Evolutionary conservation across 192 early-diverging fungal genomes (phyloP).

Genomic region (Linnemannia elongata): DNA sequence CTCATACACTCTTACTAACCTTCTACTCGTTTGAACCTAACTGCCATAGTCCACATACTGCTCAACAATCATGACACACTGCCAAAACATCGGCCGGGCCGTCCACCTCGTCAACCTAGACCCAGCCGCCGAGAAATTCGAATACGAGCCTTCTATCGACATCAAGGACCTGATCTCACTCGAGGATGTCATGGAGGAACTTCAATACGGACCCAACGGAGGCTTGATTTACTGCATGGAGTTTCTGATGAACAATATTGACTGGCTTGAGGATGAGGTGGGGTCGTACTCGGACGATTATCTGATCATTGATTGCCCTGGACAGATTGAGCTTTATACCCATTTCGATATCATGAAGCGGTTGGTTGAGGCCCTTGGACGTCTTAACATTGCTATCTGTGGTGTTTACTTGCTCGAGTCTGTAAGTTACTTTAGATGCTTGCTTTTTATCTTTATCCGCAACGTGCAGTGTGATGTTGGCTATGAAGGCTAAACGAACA

Average conservation of each 20-base stretch:
- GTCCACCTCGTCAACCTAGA: conserved; percentile 98
- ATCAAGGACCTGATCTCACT: conserved; percentile 97
- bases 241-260: conserved; percentile 94
- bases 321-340: conserved; percentile 99
- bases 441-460: not conserved
- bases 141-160: conserved; percentile 93
- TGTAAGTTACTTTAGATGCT: conserved; percentile 13
- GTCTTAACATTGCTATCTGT: conserved; percentile 87
- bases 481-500: not conserved
- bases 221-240: conserved; percentile 97
- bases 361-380: conserved; percentile 76
- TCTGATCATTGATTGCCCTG: conserved; percentile 96
- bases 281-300: conserved; percentile 96
- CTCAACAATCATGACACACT: conserved; percentile 94
- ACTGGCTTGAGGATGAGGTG: conserved; percentile 97
- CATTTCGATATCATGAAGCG: conserved; percentile 96
- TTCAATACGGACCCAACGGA: conserved; percentile 98
- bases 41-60: conserved; percentile 89
- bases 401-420: conserved; percentile 94
- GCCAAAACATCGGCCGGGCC: conserved; percentile 82
- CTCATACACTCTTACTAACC: not conserved
- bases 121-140: conserved; percentile 96
- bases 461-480: not conserved
- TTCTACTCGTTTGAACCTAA: not conserved
- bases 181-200: conserved; percentile 98